Percentiles rank a stretch among this genome's conserved stretches.
phyloP scores from a whole-genome alignment of 2,329 filamentous ascomycete species.

The Epichloe scottii region DNA sequence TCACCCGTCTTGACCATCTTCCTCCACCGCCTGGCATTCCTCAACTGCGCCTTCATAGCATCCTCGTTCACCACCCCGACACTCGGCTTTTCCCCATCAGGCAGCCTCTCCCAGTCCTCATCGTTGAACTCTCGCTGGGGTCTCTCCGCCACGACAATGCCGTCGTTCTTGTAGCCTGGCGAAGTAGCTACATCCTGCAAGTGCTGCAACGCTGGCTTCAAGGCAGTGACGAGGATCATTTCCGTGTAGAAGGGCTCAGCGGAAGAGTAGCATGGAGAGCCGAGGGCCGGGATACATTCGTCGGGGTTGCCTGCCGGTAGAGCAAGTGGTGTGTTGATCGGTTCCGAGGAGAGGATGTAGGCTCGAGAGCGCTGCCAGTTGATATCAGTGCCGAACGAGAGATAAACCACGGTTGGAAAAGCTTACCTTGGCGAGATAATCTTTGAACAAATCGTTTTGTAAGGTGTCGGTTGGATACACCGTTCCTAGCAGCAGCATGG shows the following conservation, averaged over 20 bases:
- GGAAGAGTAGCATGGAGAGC: constrained; percentile 58
- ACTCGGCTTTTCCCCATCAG: constrained; percentile 18
- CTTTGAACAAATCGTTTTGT: constrained; percentile 29
- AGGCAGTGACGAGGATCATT: constrained; percentile 44
- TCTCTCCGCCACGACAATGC: constrained; percentile 18
- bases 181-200: constrained; percentile 41
- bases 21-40: constrained; percentile 15
- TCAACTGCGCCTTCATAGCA: constrained; percentile 13
- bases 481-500: constrained; percentile 38
- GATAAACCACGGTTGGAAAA: too few species aligned
- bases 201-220: constrained; percentile 45
- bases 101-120: constrained; percentile 18
- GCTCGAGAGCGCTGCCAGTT: constrained; percentile 41
- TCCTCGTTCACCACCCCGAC: constrained; percentile 11
- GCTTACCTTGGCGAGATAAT: constrained; percentile 39
- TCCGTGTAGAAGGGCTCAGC: constrained; percentile 49
- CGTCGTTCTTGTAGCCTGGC: constrained; percentile 27
- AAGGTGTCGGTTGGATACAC: constrained; percentile 27
- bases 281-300: constrained; percentile 31
- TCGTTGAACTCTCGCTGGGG: constrained; percentile 13
- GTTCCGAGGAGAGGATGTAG: constrained; percentile 43
- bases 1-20: constrained; percentile 12
- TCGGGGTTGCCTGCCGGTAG: constrained; percentile 36
- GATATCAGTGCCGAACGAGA: too few species aligned
- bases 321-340: constrained; percentile 39